A percentile compares a stretch with the other conserved stretches of the same genome.
Conservation (phyloP, 2,329 filamentous ascomycete genomes). For the Cercospora sp. region DNA sequence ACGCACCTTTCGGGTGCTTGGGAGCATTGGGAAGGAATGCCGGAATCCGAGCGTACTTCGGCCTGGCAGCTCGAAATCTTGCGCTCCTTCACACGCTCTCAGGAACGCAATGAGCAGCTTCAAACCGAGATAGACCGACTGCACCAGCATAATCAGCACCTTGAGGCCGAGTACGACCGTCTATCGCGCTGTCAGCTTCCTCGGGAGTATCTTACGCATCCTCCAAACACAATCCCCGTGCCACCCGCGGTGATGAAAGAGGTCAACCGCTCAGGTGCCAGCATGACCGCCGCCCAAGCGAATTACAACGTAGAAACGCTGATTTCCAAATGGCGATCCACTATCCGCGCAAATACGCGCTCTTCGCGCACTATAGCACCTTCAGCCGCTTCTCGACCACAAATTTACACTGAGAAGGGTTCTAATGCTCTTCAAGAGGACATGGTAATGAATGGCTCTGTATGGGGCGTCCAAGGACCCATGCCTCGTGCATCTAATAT, state of each 20-base stretch:
- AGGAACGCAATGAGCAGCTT: slow-evolving; percentile 41
- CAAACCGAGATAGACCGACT: slow-evolving; percentile 43
- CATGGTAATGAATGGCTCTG: slow-evolving; percentile 33
- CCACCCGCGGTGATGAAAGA: slow-evolving; percentile 42
- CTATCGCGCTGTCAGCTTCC: slow-evolving; percentile 38
- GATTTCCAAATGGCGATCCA: slow-evolving; percentile 33
- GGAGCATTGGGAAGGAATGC: slow-evolving; percentile 70
- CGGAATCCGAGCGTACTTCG: slow-evolving; percentile 48
- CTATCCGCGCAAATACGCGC: slow-evolving; percentile 29
- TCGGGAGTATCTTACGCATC: slow-evolving; percentile 37
- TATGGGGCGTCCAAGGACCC: slow-evolving; percentile 32
- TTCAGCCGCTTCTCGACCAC: neutral
- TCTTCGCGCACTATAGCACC: slow-evolving; percentile 9
- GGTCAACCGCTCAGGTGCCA: slow-evolving; percentile 20
- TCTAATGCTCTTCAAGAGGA: slow-evolving; percentile 21
- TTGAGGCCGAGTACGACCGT: slow-evolving; percentile 41
- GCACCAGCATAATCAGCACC: slow-evolving; percentile 45
- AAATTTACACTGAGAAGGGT: slow-evolving; percentile 13
- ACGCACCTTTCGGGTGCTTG: slow-evolving; percentile 78
- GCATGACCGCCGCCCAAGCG: slow-evolving; percentile 22
- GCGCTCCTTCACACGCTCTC: slow-evolving; percentile 46
- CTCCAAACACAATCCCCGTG: slow-evolving; percentile 41
- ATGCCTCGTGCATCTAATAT: slow-evolving; percentile 21
- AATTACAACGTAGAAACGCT: slow-evolving; percentile 35
- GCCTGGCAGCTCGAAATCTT: slow-evolving; percentile 51